These are phyloP conservation scores for Narthecium ossifragum DNA, from an alignment of 106 monocot species.

Conservation along the genomic window DNA sequence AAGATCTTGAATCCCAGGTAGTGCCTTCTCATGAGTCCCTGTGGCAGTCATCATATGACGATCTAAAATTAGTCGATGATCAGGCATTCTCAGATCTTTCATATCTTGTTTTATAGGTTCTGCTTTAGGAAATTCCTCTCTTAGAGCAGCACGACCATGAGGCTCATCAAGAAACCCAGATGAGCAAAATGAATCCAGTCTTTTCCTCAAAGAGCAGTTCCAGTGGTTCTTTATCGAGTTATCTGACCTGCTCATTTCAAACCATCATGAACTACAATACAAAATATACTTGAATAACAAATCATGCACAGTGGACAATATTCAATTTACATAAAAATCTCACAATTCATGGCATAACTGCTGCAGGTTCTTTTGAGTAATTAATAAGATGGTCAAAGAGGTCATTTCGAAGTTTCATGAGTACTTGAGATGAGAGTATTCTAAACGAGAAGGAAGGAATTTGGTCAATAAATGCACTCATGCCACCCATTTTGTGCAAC, in stretches of 20 bases:
- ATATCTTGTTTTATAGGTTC: background rate
- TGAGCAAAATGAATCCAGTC: background rate
- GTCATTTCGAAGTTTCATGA: too few relatives aligned
- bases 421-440: too few relatives aligned
- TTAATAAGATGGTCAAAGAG: too few relatives aligned
- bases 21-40: background rate
- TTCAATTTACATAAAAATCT: too few relatives aligned
- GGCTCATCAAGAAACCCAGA: background rate
- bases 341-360: too few relatives aligned
- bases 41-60: background rate
- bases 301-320: too few relatives aligned
- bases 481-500: too few relatives aligned
- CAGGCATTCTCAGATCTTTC: background rate
- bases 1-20: background rate
- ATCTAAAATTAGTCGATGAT: background rate
- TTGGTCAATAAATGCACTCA: too few relatives aligned
- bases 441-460: too few relatives aligned
- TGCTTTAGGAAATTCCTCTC: background rate
- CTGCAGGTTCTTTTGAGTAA: too few relatives aligned
- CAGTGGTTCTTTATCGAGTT: conserved; percentile 23
- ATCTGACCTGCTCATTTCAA: conserved; percentile 9
- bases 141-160: background rate
- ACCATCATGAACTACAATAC: background rate
- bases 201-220: conserved; percentile 14
- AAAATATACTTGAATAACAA: background rate